A percentile compares a stretch with the other conserved stretches of the same genome.
Conservation (phyloP, 2,329 filamentous ascomycete species). For the Ophiostoma tasmaniense region DNA sequence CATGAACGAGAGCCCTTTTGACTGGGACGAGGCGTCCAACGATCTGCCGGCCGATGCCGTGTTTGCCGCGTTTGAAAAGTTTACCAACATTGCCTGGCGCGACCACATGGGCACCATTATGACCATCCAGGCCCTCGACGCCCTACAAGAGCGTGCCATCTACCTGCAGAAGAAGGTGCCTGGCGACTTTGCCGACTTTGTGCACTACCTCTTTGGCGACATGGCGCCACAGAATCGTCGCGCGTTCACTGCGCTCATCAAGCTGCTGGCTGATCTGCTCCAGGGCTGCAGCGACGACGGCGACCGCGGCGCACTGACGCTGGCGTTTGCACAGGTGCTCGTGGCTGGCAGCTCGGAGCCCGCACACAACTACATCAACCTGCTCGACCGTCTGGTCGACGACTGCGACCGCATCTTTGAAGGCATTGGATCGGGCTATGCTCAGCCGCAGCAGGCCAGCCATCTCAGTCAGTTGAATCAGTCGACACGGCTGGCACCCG, state of each 20-base stretch:
- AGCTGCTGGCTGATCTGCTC: slow-evolving; percentile 75
- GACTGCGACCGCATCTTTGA: slow-evolving; percentile 87
- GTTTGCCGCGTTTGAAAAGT: slow-evolving; percentile 90
- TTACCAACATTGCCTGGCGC: slow-evolving; percentile 77
- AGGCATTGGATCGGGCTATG: slow-evolving; percentile 39
- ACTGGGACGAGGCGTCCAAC: slow-evolving; percentile 60
- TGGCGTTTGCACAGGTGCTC: slow-evolving; percentile 80
- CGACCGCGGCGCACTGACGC: slow-evolving; percentile 77
- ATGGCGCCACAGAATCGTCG: slow-evolving; percentile 64
- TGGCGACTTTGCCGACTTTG: slow-evolving; percentile 64
- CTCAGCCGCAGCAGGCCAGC: slow-evolving; percentile 29
- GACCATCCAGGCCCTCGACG: slow-evolving; percentile 59
- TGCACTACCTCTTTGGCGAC: slow-evolving; percentile 54
- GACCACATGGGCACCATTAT: slow-evolving; percentile 83
- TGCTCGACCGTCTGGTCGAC: slow-evolving; percentile 81
- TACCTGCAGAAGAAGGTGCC: slow-evolving; percentile 48
- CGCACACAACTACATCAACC: slow-evolving; percentile 73
- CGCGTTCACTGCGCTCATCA: slow-evolving; percentile 75
- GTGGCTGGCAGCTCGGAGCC: slow-evolving; percentile 57
- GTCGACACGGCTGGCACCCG: neutral
- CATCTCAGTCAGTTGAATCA: neutral
- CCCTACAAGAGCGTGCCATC: slow-evolving; percentile 58
- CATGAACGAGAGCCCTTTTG: slow-evolving; percentile 73
- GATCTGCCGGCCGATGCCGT: slow-evolving; percentile 76
- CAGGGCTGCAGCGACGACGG: slow-evolving; percentile 87